Evolutionary conservation across 495 filamentous ascomycete genomes (phyloP), one percentile per base, ranked within the genome.

Genomic region (Penicillium maclennaniae): DNA sequence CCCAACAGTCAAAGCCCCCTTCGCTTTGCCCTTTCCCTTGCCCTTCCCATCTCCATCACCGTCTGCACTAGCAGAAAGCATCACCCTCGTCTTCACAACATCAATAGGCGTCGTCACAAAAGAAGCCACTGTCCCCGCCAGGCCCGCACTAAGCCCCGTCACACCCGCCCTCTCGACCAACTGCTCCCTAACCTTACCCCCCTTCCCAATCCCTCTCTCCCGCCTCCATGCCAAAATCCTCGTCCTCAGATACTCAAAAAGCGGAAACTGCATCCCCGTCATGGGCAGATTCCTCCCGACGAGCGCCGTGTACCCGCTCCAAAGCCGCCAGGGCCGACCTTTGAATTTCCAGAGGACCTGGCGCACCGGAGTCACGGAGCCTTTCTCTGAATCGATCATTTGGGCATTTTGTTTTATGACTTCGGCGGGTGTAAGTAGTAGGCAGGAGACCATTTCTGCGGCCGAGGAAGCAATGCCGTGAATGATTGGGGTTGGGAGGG

Each of bases 341-440:
- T 66, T 69, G 68, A 87, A 87, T 17, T 74, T 71, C 6, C 62
- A 52, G 12, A 87, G 59, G 1, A 81, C 80, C 51, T 80, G 78
- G 0, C 82, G 54, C 25, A 83, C 83, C 39, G 73, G 66, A 31
- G 49, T 47, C n/a, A 44, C 44, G 10, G 34, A 28, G 4, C 8
- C 15, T 25, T 15, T 28, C 15, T 27, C 47, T 20, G 28, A 50
- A 15, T 55, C 59, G 7, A 78, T 50, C 61, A 95, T 86, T 67
- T 97, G 92, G 3, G 91, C 89, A 69, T 96, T 95, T 58, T 96
- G 91, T 71, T 97, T 97, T 36, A 96, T 76, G 8, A 95, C 89
- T 66, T 97, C 91, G 36, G 91, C 87, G 0, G 92, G 92, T 0
- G 91, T 92, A 38, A 96, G 79, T 45, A 97, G 87, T 25, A 86